Evolutionary conservation across 495 filamentous ascomycete species (phyloP).

Genomic region (Penicillium crystallinum): DNA sequence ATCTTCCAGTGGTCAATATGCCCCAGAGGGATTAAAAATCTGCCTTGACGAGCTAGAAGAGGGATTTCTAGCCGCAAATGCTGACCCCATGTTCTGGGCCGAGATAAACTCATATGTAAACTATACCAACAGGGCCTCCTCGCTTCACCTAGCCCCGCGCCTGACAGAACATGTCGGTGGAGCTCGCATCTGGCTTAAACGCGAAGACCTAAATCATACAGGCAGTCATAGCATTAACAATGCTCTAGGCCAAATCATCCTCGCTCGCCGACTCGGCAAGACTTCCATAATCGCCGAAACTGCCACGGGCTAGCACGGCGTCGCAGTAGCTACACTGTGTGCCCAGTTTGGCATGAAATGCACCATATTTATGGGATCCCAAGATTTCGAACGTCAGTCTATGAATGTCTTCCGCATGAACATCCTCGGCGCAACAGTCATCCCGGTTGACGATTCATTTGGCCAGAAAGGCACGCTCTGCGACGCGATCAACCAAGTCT

Average conservation of each 20-base stretch:
- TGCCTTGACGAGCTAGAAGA: conserved; percentile 7
- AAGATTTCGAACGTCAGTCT: conserved; percentile 88
- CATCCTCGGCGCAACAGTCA: conserved; percentile 78
- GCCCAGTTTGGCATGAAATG: conserved; percentile 94
- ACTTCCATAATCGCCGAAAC: conserved; percentile 93
- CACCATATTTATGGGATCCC: conserved; percentile 90
- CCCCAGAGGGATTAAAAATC: not conserved
- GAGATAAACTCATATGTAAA: conserved; percentile 2
- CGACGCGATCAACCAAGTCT: conserved; percentile 89
- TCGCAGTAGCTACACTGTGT: conserved; percentile 89
- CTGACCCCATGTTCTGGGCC: conserved; percentile 11
- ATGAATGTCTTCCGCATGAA: conserved; percentile 94
- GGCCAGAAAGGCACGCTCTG: conserved; percentile 70
- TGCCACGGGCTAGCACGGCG: conserved; percentile 89
- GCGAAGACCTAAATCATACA: conserved; percentile 85
- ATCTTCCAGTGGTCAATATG: conserved; percentile 9
- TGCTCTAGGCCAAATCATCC: conserved; percentile 79
- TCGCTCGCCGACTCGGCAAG: conserved; percentile 80
- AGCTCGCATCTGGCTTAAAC: conserved; percentile 91
- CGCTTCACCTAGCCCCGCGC: conserved; percentile 63
- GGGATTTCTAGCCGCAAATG: not conserved
- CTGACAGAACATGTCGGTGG: conserved; percentile 82
- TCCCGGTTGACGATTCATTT: conserved; percentile 51
- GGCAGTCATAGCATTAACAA: conserved; percentile 95
- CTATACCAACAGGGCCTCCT: conserved; percentile 5